Evolutionary conservation across 441 rosid genomes (phyloP), one percentile per base, ranked within the genome.

Genomic region (Breynia disticha): DNA sequence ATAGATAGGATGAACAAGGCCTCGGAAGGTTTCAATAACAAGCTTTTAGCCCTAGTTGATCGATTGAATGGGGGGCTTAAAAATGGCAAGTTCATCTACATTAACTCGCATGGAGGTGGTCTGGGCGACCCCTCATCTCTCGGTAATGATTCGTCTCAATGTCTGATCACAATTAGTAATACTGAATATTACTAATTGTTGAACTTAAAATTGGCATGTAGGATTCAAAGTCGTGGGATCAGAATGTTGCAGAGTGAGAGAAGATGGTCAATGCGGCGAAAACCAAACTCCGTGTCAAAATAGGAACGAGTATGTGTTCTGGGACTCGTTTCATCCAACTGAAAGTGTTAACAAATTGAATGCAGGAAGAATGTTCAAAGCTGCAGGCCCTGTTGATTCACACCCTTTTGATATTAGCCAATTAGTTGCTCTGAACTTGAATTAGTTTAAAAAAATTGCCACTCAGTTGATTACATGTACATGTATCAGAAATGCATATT

Each of bases 391-490:
- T 22, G 11, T 61, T 4, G 64, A 70, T 61, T 32, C 67, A 19
- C 14, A 65, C 35, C 74, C 74, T 1, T 48, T 64, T 19, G 67
- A 65, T 57, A 52, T 70, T 19, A 35, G 12, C 16, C 38, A 16
- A 12, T 52, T 70, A 47, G 58, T 47, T 19, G 14, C 5, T 9
- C 13, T 41, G 15, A 9, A 41, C n/a, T 15, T 41, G n/a, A 15
- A 41, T 11, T 15, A 41, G 11, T 11, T 37, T 37, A 41, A 15
- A 41, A 28, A 28, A 5, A 28, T 9, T 4, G 35, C 35, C 35
- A 28, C 35, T 4, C 8, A 28, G 35, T 28, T 5, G 8, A 28
- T 1, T 4, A 28, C 0, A 28, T 28, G 35, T 28, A 28, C 35
- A 28, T 28, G 35, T 28, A 3, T 28, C 35, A n/a, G n/a, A n/a